Evolutionary conservation across 2,329 filamentous ascomycete genomes (phyloP).

Genomic region (Elsinoe necatrix): DNA sequence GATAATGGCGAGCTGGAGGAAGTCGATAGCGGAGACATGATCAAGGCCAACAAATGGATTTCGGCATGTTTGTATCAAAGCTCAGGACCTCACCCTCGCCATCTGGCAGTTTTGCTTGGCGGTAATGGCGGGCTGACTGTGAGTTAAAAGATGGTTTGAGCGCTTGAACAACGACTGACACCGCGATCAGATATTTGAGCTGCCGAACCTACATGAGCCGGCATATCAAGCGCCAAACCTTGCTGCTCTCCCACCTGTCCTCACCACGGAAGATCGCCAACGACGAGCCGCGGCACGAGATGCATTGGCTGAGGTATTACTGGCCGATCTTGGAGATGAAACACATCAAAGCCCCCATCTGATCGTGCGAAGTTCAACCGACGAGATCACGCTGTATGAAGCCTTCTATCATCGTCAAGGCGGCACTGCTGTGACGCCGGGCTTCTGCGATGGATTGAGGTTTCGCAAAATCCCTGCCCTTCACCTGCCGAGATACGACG

Average conservation of each 20-base stretch:
- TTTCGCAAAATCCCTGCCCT: slow-evolving; percentile 71
- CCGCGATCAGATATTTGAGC: slow-evolving; percentile 56
- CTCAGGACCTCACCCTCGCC: slow-evolving; percentile 46
- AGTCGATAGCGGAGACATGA: slow-evolving; percentile 54
- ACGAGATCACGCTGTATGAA: slow-evolving; percentile 82
- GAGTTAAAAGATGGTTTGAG: slow-evolving; percentile 31
- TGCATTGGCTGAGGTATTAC: slow-evolving; percentile 65
- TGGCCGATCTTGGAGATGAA: slow-evolving; percentile 75
- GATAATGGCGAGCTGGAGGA: slow-evolving; percentile 79
- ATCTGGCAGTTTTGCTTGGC: slow-evolving; percentile 70
- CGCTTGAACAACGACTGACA: neutral
- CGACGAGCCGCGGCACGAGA: slow-evolving; percentile 66
- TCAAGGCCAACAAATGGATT: slow-evolving; percentile 62
- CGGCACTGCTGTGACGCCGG: slow-evolving; percentile 27
- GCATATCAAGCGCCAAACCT: slow-evolving; percentile 70
- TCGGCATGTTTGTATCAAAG: slow-evolving; percentile 74
- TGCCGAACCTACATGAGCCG: slow-evolving; percentile 63
- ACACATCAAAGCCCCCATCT: slow-evolving; percentile 66
- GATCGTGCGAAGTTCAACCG: slow-evolving; percentile 70
- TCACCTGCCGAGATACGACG: slow-evolving; percentile 51
- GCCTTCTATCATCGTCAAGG: slow-evolving; percentile 52
- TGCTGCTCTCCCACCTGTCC: slow-evolving; percentile 64
- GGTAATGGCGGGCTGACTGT: slow-evolving; percentile 67
- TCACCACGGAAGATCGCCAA: slow-evolving; percentile 62
- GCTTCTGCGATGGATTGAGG: slow-evolving; percentile 52